Evolutionary conservation across 192 early-diverging fungal species (phyloP).

Genomic region (Mortierella hygrophila): DNA sequence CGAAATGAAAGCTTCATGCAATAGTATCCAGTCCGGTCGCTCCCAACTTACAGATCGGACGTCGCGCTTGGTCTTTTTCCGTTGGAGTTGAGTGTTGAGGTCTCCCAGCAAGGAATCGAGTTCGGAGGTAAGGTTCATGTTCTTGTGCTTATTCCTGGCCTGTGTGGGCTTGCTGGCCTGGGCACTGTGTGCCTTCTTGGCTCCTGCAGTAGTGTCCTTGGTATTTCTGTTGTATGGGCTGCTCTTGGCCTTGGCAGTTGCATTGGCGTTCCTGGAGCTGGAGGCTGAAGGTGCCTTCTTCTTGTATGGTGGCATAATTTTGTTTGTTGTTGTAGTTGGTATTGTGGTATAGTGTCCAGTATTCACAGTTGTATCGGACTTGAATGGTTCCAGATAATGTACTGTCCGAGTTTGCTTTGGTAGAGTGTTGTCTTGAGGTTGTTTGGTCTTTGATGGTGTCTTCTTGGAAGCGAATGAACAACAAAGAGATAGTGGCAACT

Average conservation of each 20-base stretch:
- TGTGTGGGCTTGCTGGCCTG: constrained; percentile 23
- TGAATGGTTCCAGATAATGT: too few species aligned
- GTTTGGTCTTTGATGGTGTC: not conserved
- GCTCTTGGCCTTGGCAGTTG: constrained; percentile 11
- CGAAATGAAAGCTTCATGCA: not conserved
- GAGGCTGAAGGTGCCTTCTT: constrained; percentile 32
- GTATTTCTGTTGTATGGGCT: constrained; percentile 35
- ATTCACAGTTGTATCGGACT: not conserved
- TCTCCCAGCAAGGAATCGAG: constrained; percentile 49
- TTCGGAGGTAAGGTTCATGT: constrained; percentile 42
- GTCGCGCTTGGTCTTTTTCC: constrained; percentile 52
- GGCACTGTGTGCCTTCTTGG: not conserved
- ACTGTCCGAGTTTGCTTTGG: not conserved
- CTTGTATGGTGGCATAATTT: constrained; percentile 40
- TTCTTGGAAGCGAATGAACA: not conserved
- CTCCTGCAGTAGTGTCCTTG: constrained; percentile 7
- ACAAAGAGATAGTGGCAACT: not conserved
- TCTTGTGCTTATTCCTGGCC: constrained; percentile 39
- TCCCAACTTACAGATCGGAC: constrained; percentile 2
- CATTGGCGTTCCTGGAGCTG: constrained; percentile 23
- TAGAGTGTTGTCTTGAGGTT: not conserved
- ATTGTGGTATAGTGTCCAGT: not conserved
- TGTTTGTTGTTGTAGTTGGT: not conserved
- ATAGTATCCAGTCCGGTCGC: too few species aligned
- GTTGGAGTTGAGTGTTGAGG: constrained; percentile 41